phyloP scores from a whole-genome alignment of 139 green algal species.

The Coelastrella sp. region DNA sequence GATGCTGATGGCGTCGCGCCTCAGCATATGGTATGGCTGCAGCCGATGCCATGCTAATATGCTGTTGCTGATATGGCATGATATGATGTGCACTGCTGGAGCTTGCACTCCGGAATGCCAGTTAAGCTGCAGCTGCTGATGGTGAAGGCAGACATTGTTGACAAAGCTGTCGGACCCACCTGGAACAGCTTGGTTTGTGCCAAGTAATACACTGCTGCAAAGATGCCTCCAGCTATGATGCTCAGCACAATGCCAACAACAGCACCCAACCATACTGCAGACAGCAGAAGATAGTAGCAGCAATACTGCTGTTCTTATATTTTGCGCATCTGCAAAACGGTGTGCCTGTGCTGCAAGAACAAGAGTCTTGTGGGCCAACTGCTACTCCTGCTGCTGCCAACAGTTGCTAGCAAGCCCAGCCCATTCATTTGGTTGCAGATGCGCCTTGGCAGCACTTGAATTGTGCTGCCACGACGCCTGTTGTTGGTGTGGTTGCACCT shows the following conservation, averaged over 20 bases:
- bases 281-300: not conserved
- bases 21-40: not conserved
- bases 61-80: not conserved
- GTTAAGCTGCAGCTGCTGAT: not conserved
- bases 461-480: no score
- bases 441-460: no score
- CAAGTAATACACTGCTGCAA: constrained; percentile 61
- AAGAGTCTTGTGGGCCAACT: no score
- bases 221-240: constrained; percentile 60
- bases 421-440: no score
- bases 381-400: no score
- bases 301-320: no score
- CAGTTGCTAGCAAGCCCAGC: no score
- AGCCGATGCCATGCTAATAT: not conserved
- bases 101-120: no score
- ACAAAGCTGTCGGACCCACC: not conserved
- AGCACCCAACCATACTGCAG: constrained; percentile 68
- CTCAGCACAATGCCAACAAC: constrained; percentile 48
- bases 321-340: no score
- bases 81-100: not conserved
- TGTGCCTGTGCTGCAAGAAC: no score
- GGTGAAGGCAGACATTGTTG: no score
- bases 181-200: constrained; percentile 57
- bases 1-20: not conserved
- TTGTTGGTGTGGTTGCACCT: no score